Evolutionary conservation across 371 early-diverging fungal genomes (phyloP).

Genomic region (Mucor sp.): DNA sequence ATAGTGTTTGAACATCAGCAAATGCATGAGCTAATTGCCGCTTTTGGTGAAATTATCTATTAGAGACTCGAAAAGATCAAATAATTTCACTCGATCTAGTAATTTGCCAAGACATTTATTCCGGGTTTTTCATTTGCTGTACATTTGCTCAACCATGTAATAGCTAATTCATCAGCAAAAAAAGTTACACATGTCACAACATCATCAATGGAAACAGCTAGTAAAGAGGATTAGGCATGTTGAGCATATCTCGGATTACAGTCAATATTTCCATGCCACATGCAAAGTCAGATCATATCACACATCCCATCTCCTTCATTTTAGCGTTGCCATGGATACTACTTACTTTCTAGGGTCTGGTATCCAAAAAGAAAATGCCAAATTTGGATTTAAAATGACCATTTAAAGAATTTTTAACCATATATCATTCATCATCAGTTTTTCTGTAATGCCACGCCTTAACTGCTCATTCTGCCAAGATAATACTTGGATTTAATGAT

Average conservation of each 20-base stretch:
- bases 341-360: neutral
- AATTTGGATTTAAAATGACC: neutral
- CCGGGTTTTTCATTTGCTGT: slow-evolving; percentile 14
- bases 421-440: neutral
- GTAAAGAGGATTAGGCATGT: neutral
- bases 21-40: slow-evolving; percentile 22
- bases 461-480: neutral
- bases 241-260: too few species aligned
- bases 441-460: neutral
- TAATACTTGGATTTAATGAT: neutral
- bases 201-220: neutral
- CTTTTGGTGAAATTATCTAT: slow-evolving; percentile 32
- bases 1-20: slow-evolving; percentile 6
- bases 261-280: too few species aligned
- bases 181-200: neutral
- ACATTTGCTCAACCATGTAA: slow-evolving; percentile 1
- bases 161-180: neutral
- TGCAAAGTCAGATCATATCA: too few species aligned
- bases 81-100: slow-evolving; percentile 19
- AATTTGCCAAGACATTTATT: slow-evolving; percentile 32
- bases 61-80: slow-evolving; percentile 10
- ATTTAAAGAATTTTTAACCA: neutral
- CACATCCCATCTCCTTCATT: neutral
- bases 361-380: neutral
- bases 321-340: neutral